These are phyloP conservation scores for Talaromyces thailandensis DNA, from an alignment of 495 filamentous ascomycete species.

Conservation along the genomic window DNA sequence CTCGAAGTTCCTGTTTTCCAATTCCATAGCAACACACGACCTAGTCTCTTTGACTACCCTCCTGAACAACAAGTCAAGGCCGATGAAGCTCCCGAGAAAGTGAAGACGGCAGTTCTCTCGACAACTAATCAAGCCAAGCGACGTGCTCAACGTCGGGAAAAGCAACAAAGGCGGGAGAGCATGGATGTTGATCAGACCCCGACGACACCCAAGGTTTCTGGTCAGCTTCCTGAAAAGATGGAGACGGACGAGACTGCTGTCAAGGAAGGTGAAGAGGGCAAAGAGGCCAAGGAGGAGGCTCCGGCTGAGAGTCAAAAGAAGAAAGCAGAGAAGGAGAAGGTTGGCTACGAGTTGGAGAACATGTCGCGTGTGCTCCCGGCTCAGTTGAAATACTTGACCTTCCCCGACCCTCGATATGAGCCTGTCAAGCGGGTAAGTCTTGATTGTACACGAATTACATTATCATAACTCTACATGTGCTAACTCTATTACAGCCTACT, in stretches of 20 bases:
- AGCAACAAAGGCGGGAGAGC: slow-evolving; percentile 64
- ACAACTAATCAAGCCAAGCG: slow-evolving; percentile 96
- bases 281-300: slow-evolving; percentile 50
- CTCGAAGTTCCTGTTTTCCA: slow-evolving; percentile 94
- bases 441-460: slow-evolving; percentile 7
- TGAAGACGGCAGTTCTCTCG: slow-evolving; percentile 92
- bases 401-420: slow-evolving; percentile 76
- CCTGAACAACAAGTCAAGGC: slow-evolving; percentile 91
- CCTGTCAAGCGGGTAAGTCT: slow-evolving; percentile 85
- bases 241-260: slow-evolving; percentile 65
- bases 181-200: slow-evolving; percentile 82
- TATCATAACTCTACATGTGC: slow-evolving; percentile 10
- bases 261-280: slow-evolving; percentile 53
- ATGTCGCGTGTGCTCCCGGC: slow-evolving; percentile 90
- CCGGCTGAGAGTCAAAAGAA: slow-evolving; percentile 52
- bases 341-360: slow-evolving; percentile 92
- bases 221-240: slow-evolving; percentile 71
- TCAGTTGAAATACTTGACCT: slow-evolving; percentile 92
- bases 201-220: slow-evolving; percentile 64
- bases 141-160: slow-evolving; percentile 67
- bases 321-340: slow-evolving; percentile 91
- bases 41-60: slow-evolving; percentile 95
- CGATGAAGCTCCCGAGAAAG: slow-evolving; percentile 86
- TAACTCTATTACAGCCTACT: slow-evolving; percentile 63
- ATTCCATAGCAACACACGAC: slow-evolving; percentile 86